Conservation (phyloP, 306 rosid species). For the Calophaca sinica region DNA sequence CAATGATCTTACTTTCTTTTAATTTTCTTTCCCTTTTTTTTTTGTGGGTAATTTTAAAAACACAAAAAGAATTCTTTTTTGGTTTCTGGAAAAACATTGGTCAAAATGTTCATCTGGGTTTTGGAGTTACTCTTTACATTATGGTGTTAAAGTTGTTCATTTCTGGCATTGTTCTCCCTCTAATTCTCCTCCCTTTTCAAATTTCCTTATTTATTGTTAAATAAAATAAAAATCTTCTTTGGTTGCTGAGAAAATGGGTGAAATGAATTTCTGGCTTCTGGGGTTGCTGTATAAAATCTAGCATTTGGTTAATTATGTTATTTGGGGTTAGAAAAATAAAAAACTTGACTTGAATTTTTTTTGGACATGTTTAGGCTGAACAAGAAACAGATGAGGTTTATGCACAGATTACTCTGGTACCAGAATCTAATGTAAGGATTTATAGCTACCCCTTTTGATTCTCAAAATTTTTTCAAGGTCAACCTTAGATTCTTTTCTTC, state of each 20-base stretch:
- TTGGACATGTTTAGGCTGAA: slow-evolving; percentile 75
- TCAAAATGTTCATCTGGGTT: slow-evolving; percentile 15
- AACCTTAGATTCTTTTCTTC: slow-evolving; percentile 44
- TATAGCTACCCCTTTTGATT: slow-evolving; percentile 37
- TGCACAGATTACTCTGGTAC: slow-evolving; percentile 82
- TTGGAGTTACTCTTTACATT: slow-evolving; percentile 4
- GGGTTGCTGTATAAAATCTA: neutral
- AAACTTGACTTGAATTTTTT: slow-evolving; percentile 44
- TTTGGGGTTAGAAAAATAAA: neutral
- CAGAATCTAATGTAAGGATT: slow-evolving; percentile 75
- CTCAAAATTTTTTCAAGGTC: slow-evolving; percentile 40
- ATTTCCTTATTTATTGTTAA: slow-evolving; percentile 7
- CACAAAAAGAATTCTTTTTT: neutral
- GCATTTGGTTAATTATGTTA: neutral
- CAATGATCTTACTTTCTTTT: neutral
- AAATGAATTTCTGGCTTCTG: neutral
- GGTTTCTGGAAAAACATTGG: neutral
- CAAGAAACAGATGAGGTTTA: slow-evolving; percentile 94
- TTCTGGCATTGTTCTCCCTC: slow-evolving; percentile 49
- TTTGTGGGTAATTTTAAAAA: neutral
- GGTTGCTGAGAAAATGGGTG: slow-evolving; percentile 23
- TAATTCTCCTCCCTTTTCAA: neutral
- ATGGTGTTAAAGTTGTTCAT: neutral
- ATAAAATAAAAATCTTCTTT: neutral
- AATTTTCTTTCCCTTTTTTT: neutral